phyloP scores from a whole-genome alignment of 73 alveolate genomes.

The Breviolum minutum region DNA sequence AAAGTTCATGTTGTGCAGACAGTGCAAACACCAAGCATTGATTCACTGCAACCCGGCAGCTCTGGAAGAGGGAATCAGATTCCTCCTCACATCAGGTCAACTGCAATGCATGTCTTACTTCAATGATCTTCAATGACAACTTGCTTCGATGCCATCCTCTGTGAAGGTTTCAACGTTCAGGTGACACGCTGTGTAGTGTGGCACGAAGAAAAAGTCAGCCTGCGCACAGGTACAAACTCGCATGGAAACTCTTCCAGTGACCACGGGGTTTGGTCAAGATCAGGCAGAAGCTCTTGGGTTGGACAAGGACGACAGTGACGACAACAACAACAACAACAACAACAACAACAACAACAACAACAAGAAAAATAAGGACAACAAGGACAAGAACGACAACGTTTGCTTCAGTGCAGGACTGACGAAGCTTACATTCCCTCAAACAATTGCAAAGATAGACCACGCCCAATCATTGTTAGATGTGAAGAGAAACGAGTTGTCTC shows the following conservation, averaged over 20 bases:
- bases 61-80: slow-evolving; percentile 43
- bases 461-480: too few relatives aligned
- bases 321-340: background rate
- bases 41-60: background rate
- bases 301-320: background rate
- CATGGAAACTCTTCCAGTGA: too few relatives aligned
- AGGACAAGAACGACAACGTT: too few relatives aligned
- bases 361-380: too few relatives aligned
- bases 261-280: too few relatives aligned
- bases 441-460: too few relatives aligned
- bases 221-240: background rate
- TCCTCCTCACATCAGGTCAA: slow-evolving; percentile 9
- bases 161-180: slow-evolving; percentile 85
- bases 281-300: too few relatives aligned
- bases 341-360: too few relatives aligned
- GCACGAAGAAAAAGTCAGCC: slow-evolving; percentile 93
- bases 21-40: background rate
- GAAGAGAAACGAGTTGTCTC: too few relatives aligned
- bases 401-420: too few relatives aligned
- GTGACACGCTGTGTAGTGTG: slow-evolving; percentile 95
- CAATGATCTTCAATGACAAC: background rate
- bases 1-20: too few relatives aligned
- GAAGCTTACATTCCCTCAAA: too few relatives aligned
- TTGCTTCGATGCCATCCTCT: background rate
- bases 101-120: background rate